Evolutionary conservation across 805 yeast species (phyloP).

Genomic region (Isabelozyma gotoi): DNA sequence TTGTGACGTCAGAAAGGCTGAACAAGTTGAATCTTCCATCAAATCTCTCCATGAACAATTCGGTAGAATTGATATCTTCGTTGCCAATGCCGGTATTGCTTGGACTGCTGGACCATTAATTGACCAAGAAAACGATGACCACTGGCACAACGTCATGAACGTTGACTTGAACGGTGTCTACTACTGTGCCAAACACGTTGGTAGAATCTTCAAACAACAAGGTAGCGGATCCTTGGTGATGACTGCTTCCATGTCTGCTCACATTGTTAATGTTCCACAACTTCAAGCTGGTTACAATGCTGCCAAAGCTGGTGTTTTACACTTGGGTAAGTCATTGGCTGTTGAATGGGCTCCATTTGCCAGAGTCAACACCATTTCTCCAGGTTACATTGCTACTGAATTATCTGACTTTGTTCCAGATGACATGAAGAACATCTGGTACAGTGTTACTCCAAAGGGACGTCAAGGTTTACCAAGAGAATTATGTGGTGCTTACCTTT

Average conservation of each 20-base stretch:
- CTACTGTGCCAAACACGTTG: conserved; percentile 74
- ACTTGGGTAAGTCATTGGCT: conserved; percentile 74
- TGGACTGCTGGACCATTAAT: conserved; percentile 45
- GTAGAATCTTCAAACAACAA: conserved; percentile 69
- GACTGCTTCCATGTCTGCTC: conserved; percentile 90
- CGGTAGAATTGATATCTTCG: conserved; percentile 40
- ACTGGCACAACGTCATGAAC: conserved; percentile 72
- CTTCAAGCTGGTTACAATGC: conserved; percentile 84
- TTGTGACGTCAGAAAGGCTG: conserved; percentile 41
- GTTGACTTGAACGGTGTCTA: conserved; percentile 80
- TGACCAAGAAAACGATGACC: conserved; percentile 46
- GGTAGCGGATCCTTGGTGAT: conserved; percentile 76
- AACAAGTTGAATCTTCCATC: conserved; percentile 34
- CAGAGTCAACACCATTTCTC: conserved; percentile 79
- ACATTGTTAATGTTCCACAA: conserved; percentile 84
- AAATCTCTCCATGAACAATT: conserved; percentile 29
- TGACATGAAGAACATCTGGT: conserved; percentile 38
- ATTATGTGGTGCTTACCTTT: conserved; percentile 75
- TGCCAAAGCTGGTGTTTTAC: conserved; percentile 81
- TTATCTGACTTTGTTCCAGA: conserved; percentile 45
- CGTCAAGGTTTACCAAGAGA: conserved; percentile 75
- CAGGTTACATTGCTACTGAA: conserved; percentile 83
- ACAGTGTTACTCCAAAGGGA: conserved; percentile 61
- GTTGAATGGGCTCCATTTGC: conserved; percentile 86
- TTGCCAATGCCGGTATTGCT: conserved; percentile 50